These are phyloP conservation scores for Mortierella sp. DNA, from an alignment of 371 early-diverging fungal species.

Conservation along the genomic window DNA sequence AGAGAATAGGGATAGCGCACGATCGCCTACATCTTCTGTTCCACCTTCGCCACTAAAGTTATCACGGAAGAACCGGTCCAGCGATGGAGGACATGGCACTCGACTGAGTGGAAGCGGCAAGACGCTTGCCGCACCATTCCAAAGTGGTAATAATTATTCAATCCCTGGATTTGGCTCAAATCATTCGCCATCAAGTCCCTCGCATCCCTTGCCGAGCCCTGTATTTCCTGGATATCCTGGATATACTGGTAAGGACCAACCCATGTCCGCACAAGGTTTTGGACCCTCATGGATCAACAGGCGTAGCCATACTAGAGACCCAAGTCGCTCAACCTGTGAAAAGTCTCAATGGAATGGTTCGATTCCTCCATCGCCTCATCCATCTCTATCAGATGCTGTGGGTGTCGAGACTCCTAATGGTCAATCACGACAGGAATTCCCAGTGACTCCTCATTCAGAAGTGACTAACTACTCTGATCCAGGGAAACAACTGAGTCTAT, in stretches of 20 bases:
- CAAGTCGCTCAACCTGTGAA: slow-evolving; percentile 31
- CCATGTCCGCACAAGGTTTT: slow-evolving; percentile 7
- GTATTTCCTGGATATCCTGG: neutral
- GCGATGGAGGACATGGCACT: slow-evolving; percentile 3
- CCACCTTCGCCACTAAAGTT: slow-evolving; percentile 25
- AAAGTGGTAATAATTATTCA: slow-evolving; percentile 44
- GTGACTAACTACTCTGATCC: neutral
- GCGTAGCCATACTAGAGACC: slow-evolving; percentile 30
- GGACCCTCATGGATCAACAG: slow-evolving; percentile 33
- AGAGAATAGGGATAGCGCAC: slow-evolving; percentile 2
- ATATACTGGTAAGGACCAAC: slow-evolving; percentile 4
- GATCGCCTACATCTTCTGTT: slow-evolving; percentile 5
- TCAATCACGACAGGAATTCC: neutral
- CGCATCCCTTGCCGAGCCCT: slow-evolving; percentile 15
- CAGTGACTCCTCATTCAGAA: neutral
- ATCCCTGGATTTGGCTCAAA: slow-evolving; percentile 34
- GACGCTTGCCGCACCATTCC: slow-evolving; percentile 36
- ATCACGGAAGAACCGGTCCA: slow-evolving; percentile 15
- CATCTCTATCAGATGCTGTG: slow-evolving; percentile 5
- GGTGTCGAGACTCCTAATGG: neutral
- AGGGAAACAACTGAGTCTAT: neutral
- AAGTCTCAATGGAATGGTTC: slow-evolving; percentile 9
- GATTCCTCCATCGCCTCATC: slow-evolving; percentile 19
- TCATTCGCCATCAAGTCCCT: slow-evolving; percentile 15
- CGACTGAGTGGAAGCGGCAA: slow-evolving; percentile 21